These are phyloP conservation scores for Moricandia moricandioides DNA, from an alignment of 345 rosid species.

Conservation along the genomic window DNA sequence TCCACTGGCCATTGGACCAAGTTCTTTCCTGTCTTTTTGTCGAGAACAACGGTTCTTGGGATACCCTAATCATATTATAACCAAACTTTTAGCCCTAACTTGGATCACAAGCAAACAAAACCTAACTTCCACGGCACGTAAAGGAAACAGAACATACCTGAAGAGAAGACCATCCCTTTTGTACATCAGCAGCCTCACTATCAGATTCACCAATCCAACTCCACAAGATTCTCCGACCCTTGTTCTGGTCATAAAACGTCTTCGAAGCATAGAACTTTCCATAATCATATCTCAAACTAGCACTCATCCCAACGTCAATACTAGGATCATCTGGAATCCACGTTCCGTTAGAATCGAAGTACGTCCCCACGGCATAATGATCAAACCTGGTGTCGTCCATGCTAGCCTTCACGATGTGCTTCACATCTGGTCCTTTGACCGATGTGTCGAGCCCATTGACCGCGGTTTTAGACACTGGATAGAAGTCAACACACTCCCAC, in stretches of 20 bases:
- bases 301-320: constrained; percentile 65
- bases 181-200: constrained; percentile 59
- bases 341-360: constrained; percentile 51
- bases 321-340: constrained; percentile 86
- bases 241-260: constrained; percentile 71
- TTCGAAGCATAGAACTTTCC: constrained; percentile 91
- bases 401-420: constrained; percentile 89
- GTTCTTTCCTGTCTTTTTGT: constrained; percentile 61
- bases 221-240: constrained; percentile 74
- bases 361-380: constrained; percentile 75
- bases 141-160: constrained; percentile 50
- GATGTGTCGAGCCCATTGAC: constrained; percentile 68
- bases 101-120: not conserved
- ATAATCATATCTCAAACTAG: constrained; percentile 70
- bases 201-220: constrained; percentile 97
- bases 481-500: constrained; percentile 99
- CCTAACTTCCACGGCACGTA: not conserved
- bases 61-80: constrained; percentile 45
- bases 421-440: constrained; percentile 54
- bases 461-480: constrained; percentile 64
- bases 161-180: constrained; percentile 92
- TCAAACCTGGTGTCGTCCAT: constrained; percentile 73
- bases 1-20: constrained; percentile 90
- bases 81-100: not conserved
- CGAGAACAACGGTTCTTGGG: constrained; percentile 66